Percentiles rank a stretch among this genome's conserved stretches.
These are phyloP conservation scores for Diddensiella santjacobensis DNA, from an alignment of 805 yeast genomes.

Conservation along the genomic window DNA sequence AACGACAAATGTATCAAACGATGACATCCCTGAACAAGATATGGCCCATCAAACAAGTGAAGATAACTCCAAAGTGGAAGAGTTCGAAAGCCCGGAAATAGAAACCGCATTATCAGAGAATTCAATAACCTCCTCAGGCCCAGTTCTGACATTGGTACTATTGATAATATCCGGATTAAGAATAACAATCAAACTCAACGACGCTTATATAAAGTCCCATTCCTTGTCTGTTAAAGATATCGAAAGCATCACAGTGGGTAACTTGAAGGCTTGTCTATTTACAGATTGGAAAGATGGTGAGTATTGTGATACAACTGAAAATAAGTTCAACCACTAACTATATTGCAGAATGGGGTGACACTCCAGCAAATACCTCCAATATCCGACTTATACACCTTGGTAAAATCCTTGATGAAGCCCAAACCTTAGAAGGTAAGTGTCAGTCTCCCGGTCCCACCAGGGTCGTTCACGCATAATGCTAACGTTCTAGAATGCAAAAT, in stretches of 20 bases:
- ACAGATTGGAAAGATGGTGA: slow-evolving; percentile 22
- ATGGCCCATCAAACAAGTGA: not conserved
- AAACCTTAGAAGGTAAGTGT: slow-evolving; percentile 16
- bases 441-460: not conserved
- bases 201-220: slow-evolving; percentile 18
- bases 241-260: slow-evolving; percentile 19
- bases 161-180: slow-evolving; percentile 26
- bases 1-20: not conserved
- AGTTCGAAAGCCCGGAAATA: not conserved
- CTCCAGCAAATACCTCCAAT: slow-evolving; percentile 18
- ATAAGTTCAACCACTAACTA: not conserved
- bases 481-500: slow-evolving; percentile 18
- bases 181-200: slow-evolving; percentile 17
- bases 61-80: too few species aligned
- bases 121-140: slow-evolving; percentile 3
- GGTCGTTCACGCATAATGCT: not conserved
- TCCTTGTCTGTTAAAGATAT: slow-evolving; percentile 20
- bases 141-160: slow-evolving; percentile 20
- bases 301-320: not conserved
- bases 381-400: slow-evolving; percentile 35
- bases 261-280: slow-evolving; percentile 22
- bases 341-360: slow-evolving; percentile 22
- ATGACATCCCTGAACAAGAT: not conserved
- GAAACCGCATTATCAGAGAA: slow-evolving; percentile 1
- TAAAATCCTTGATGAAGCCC: slow-evolving; percentile 26